phyloP scores from a whole-genome alignment of 2,329 filamentous ascomycete species.

The Ophiostoma novo-ulmi region DNA sequence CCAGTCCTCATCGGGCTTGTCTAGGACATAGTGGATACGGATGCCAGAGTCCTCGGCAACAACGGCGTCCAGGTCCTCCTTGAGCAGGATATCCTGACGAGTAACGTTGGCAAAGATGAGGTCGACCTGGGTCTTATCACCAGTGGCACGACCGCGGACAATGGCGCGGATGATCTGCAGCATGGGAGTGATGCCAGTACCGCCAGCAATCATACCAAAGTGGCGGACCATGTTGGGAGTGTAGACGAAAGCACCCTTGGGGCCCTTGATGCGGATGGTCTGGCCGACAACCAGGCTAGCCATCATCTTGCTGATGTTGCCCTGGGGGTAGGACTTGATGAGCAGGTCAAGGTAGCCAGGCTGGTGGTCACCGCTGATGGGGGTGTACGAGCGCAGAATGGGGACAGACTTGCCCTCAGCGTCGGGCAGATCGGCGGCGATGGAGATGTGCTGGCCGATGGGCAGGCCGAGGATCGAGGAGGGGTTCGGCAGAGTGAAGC shows the following conservation, averaged over 20 bases:
- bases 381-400: constrained; percentile 86
- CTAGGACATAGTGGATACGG: constrained; percentile 88
- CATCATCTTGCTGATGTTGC: constrained; percentile 95
- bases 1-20: constrained; percentile 92
- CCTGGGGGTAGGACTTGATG: constrained; percentile 95
- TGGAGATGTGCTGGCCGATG: constrained; percentile 98
- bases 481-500: constrained; percentile 75
- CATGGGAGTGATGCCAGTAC: constrained; percentile 98
- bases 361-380: constrained; percentile 83
- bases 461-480: constrained; percentile 86
- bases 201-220: constrained; percentile 97
- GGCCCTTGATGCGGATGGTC: constrained; percentile 83
- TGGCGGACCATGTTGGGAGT: constrained; percentile 92
- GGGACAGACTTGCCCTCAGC: constrained; percentile 70
- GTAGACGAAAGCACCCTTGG: constrained; percentile 98
- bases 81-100: constrained; percentile 83
- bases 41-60: constrained; percentile 73
- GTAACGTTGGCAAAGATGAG: constrained; percentile 98
- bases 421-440: constrained; percentile 68
- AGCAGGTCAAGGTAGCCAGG: constrained; percentile 91
- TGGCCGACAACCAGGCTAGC: constrained; percentile 76
- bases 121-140: constrained; percentile 83
- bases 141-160: constrained; percentile 69
- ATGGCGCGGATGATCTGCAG: constrained; percentile 92
- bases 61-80: constrained; percentile 81